Evolutionary conservation across 2,329 filamentous ascomycete species (phyloP).

Genomic region (Ophiostoma montium): DNA sequence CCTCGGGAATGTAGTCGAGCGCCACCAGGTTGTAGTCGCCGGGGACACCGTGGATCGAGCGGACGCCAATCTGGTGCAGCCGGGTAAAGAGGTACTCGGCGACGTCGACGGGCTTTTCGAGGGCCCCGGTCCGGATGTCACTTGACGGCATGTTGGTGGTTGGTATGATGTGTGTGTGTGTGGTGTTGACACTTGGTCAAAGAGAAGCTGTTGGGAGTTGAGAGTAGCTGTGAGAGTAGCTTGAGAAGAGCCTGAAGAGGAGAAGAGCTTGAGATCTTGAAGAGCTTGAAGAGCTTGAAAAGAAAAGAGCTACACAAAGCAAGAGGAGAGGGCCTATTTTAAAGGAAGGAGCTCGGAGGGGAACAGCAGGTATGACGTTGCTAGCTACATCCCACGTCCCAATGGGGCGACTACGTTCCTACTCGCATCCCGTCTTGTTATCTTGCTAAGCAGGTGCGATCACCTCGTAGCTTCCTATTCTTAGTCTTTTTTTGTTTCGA

Average conservation of each 20-base stretch:
- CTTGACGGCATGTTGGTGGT: constrained; percentile 7
- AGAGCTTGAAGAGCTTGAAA: not conserved
- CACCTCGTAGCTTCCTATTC: not conserved
- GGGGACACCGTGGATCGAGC: constrained; percentile 35
- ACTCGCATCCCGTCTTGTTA: not conserved
- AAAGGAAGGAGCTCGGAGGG: not conserved
- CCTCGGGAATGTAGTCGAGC: constrained; percentile 34
- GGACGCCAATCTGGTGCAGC: constrained; percentile 32
- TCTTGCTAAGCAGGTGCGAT: not conserved
- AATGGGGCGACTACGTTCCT: not conserved
- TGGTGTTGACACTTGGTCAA: not conserved
- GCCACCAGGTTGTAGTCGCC: constrained; percentile 40
- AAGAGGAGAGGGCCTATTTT: not conserved
- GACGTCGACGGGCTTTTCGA: constrained; percentile 31
- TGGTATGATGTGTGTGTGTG: not conserved
- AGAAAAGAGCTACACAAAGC: not conserved
- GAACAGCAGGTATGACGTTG: constrained; percentile 4
- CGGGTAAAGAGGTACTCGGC: constrained; percentile 38
- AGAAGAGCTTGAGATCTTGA: not conserved
- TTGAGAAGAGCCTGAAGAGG: too few relatives aligned
- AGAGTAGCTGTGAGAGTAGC: too few relatives aligned
- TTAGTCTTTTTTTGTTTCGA: not conserved
- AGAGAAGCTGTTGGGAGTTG: too few relatives aligned
- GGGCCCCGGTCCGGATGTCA: constrained; percentile 13
- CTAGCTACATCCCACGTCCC: not conserved